A percentile compares a stretch with the other conserved stretches of the same genome.
Evolutionary conservation across 192 early-diverging fungal species (phyloP).

Genomic region (Backusella psychrophila): DNA sequence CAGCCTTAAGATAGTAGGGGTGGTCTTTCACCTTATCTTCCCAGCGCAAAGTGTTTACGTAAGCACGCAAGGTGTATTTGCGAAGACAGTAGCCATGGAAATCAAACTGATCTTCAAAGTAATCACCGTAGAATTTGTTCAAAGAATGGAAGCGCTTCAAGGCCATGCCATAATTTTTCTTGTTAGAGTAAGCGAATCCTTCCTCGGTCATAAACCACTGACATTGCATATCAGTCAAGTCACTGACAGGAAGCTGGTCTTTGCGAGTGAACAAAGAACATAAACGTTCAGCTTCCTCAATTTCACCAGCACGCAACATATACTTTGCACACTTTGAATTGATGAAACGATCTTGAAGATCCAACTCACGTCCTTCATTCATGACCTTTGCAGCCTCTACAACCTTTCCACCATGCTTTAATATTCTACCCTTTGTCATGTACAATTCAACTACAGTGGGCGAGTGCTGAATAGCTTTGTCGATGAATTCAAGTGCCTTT

Average conservation of each 20-base stretch:
- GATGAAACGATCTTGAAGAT: conserved; percentile 93
- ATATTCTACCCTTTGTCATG: conserved; percentile 91
- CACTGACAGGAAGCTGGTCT: conserved; percentile 64
- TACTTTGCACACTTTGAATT: conserved; percentile 95
- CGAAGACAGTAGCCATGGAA: conserved; percentile 94
- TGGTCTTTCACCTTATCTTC: conserved; percentile 76
- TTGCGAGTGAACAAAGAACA: conserved; percentile 77
- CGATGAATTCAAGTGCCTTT: conserved; percentile 74
- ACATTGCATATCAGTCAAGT: conserved; percentile 89
- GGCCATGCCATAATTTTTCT: conserved; percentile 73
- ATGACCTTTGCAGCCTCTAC: conserved; percentile 70
- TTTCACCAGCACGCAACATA: conserved; percentile 78
- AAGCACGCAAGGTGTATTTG: conserved; percentile 84
- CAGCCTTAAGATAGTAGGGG: conserved; percentile 71
- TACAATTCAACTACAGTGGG: conserved; percentile 89
- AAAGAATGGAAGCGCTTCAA: conserved; percentile 89
- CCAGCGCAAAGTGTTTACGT: conserved; percentile 76
- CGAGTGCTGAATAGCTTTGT: conserved; percentile 82
- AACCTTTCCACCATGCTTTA: conserved; percentile 87
- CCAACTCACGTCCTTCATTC: conserved; percentile 85
- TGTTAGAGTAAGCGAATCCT: conserved; percentile 67
- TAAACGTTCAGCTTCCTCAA: conserved; percentile 84
- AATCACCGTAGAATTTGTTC: conserved; percentile 77
- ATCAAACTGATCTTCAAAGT: conserved; percentile 92
- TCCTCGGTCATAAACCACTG: conserved; percentile 86